phyloP scores from a whole-genome alignment of 306 rosid species.

The Casuarina glauca region DNA sequence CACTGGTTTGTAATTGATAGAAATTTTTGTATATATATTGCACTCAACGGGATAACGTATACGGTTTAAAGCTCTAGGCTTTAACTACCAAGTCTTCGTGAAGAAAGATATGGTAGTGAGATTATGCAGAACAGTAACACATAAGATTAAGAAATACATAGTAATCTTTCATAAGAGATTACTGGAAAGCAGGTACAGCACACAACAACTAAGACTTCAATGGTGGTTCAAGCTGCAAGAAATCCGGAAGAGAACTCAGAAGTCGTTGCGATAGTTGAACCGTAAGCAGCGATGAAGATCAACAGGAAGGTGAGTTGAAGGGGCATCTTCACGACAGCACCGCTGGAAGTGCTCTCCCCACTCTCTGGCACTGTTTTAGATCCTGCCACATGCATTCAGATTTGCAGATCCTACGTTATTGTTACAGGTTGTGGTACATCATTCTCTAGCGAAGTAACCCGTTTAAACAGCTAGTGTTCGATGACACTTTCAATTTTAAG shows the following conservation, averaged over 20 bases:
- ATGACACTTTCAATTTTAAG: constrained; percentile 2
- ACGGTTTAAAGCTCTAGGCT: neutral
- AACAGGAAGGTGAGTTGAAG: neutral
- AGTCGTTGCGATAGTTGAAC: neutral
- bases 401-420: neutral
- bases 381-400: constrained; percentile 1
- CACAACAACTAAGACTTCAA: neutral
- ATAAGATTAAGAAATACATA: neutral
- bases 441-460: neutral
- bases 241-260: constrained; percentile 2
- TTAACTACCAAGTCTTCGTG: neutral
- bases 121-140: neutral
- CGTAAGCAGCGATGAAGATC: neutral
- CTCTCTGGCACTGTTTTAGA: constrained; percentile 2
- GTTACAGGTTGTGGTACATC: neutral
- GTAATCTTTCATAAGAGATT: neutral
- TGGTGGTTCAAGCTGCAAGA: neutral
- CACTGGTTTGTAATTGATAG: neutral
- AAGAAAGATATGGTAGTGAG: neutral
- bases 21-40: neutral
- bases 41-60: neutral
- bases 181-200: neutral
- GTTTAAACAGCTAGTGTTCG: neutral
- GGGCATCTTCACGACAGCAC: neutral
- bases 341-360: neutral